Evolutionary conservation across 2,329 filamentous ascomycete species (phyloP).

Genomic region (Venturia effusa): DNA sequence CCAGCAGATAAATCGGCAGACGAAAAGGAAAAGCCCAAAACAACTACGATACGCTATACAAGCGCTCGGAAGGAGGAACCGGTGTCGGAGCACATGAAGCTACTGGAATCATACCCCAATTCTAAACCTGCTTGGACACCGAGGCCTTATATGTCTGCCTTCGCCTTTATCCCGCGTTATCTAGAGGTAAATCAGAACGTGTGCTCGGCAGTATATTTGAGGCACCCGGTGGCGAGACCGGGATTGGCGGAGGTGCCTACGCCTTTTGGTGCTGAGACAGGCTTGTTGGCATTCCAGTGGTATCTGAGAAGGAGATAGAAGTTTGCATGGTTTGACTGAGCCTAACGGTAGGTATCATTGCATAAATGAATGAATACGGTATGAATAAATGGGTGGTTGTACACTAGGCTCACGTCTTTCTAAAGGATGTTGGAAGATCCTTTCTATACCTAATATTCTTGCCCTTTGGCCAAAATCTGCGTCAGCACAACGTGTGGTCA

Average conservation of each 20-base stretch:
- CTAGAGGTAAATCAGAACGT: constrained; percentile 97
- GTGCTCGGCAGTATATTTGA: constrained; percentile 87
- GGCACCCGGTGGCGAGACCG: constrained; percentile 82
- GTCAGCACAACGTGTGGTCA: too few species aligned
- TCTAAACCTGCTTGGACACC: constrained; percentile 71
- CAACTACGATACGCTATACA: too few species aligned
- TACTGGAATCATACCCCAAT: constrained; percentile 36
- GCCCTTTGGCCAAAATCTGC: too few species aligned
- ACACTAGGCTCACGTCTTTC: too few species aligned
- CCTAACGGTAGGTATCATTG: not conserved
- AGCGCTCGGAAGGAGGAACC: too few species aligned
- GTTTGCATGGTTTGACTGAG: not conserved
- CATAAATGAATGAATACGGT: not conserved
- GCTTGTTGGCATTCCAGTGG: constrained; percentile 84
- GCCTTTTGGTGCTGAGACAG: constrained; percentile 60
- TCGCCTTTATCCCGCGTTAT: constrained; percentile 90
- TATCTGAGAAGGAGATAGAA: constrained; percentile 70
- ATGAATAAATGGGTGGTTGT: too few species aligned
- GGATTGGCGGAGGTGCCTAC: constrained; percentile 66
- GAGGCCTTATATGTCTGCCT: constrained; percentile 75
- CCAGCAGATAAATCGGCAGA: not conserved
- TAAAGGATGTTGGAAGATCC: too few species aligned
- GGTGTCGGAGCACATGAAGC: not conserved
- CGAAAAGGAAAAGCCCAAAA: too few species aligned
- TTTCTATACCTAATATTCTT: too few species aligned